Conservation (phyloP, 208 protist species). For the Trypanosoma rangeli region DNA sequence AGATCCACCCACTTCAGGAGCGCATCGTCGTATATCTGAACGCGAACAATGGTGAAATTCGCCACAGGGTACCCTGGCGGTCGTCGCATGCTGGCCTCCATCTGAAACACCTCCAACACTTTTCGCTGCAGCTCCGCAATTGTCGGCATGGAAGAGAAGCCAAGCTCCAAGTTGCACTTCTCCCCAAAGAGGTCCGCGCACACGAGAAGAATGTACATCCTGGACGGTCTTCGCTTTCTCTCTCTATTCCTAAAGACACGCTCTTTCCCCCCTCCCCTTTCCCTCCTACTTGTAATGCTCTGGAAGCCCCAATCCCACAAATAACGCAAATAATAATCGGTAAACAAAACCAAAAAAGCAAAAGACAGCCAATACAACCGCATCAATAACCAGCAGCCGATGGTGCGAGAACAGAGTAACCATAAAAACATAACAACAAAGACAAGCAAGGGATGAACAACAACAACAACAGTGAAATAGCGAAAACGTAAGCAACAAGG, state of each 20-base stretch:
- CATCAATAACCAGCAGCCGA: neutral
- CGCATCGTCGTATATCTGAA: conserved; percentile 77
- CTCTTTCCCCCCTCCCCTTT: neutral
- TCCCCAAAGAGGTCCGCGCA: conserved; percentile 76
- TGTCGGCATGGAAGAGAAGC: conserved; percentile 40
- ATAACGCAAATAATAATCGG: neutral
- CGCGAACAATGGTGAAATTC: conserved; percentile 39
- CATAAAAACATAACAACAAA: neutral
- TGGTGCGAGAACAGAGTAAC: neutral
- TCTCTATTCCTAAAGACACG: neutral
- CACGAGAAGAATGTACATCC: conserved; percentile 75
- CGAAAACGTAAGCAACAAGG: neutral
- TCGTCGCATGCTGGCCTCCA: conserved; percentile 28
- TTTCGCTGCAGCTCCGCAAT: conserved; percentile 40
- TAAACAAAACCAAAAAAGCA: too few relatives aligned
- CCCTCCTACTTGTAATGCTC: neutral
- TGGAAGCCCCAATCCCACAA: neutral
- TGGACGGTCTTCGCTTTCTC: neutral
- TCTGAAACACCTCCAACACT: conserved; percentile 38
- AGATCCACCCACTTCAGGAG: conserved; percentile 59
- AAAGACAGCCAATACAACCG: too few relatives aligned
- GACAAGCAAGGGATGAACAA: neutral
- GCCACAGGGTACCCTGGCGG: conserved; percentile 12
- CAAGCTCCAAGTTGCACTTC: conserved; percentile 82
- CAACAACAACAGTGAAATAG: neutral